Percentiles rank a stretch among this genome's conserved stretches.
Conservation (phyloP, 2,329 filamentous ascomycete genomes). For the Penicillium sp. region DNA sequence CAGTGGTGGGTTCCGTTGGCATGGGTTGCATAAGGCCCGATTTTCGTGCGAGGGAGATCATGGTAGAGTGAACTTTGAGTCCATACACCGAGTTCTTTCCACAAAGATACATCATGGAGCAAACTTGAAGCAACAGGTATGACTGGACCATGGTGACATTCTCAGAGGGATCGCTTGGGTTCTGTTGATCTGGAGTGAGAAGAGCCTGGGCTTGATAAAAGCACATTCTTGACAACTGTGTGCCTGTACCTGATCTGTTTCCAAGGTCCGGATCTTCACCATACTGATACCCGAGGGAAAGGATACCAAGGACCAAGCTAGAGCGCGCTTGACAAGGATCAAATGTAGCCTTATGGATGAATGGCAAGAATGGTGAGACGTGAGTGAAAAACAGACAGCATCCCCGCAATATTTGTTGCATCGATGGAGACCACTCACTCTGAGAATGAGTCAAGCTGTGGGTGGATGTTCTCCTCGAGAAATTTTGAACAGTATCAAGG, state of each 20-base stretch:
- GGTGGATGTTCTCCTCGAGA: background rate
- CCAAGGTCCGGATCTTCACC: conserved; percentile 37
- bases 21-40: conserved; percentile 38
- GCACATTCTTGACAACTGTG: conserved; percentile 32
- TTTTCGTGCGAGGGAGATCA: conserved; percentile 41
- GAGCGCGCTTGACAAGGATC: conserved; percentile 35
- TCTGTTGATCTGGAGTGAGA: conserved; percentile 21
- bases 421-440: conserved; percentile 34
- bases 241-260: conserved; percentile 25
- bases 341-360: conserved; percentile 41
- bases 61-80: conserved; percentile 42
- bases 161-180: conserved; percentile 9
- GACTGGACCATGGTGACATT: conserved; percentile 37
- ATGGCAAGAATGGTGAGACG: conserved; percentile 40
- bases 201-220: conserved; percentile 34
- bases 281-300: conserved; percentile 42
- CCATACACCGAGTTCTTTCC: conserved; percentile 36
- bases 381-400: conserved; percentile 39
- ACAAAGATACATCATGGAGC: conserved; percentile 47
- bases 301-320: conserved; percentile 38
- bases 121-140: conserved; percentile 43
- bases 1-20: conserved; percentile 10
- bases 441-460: conserved; percentile 1
- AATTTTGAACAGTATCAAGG: background rate
- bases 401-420: conserved; percentile 31